Evolutionary conservation across 805 yeast genomes (phyloP).

Genomic region (Wickerhamomyces bovis): DNA sequence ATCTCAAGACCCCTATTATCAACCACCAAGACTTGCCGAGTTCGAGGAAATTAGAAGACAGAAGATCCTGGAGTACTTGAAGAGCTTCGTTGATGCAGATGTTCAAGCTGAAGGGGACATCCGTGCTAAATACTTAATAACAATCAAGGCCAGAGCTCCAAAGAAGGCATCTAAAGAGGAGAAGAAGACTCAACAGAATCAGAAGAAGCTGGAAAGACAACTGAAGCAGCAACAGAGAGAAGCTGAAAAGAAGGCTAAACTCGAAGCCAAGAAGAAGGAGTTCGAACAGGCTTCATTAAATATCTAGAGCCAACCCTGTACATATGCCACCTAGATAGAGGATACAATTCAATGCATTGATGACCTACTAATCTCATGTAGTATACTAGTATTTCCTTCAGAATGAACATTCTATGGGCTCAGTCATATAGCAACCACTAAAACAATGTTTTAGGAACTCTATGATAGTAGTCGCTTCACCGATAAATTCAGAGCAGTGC

Average conservation of each 20-base stretch:
- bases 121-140: constrained; percentile 19
- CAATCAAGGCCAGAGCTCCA: constrained; percentile 21
- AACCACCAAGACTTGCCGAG: constrained; percentile 18
- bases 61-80: constrained; percentile 26
- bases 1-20: constrained; percentile 9
- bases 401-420: no score
- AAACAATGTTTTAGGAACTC: no score
- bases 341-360: not conserved
- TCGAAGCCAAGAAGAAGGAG: constrained; percentile 12
- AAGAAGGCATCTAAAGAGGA: constrained; percentile 13
- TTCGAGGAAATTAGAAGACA: constrained; percentile 31
- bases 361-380: not conserved
- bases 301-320: not conserved
- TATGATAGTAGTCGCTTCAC: no score
- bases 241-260: constrained; percentile 18
- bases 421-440: no score
- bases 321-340: not conserved
- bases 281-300: constrained; percentile 9
- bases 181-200: constrained; percentile 10
- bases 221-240: constrained; percentile 19
- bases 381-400: not conserved
- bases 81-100: constrained; percentile 22
- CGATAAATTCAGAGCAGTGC: no score
- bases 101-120: constrained; percentile 27
- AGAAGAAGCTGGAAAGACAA: constrained; percentile 18